Evolutionary conservation across 306 rosid species (phyloP).

Genomic region (Lotus japonicus): DNA sequence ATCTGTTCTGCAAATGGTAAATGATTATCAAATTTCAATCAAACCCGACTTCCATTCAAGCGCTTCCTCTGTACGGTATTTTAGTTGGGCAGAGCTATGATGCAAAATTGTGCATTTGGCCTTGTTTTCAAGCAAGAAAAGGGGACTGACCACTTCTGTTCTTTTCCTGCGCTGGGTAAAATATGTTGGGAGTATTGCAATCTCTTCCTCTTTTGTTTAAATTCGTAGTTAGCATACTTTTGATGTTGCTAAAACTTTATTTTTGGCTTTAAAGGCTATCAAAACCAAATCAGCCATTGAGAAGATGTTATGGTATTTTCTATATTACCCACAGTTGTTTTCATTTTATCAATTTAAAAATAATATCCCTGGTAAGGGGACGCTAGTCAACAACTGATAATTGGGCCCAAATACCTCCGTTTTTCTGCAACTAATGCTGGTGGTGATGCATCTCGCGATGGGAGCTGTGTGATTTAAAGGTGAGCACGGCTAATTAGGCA

Average conservation of each 20-base stretch:
- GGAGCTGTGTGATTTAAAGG: slow-evolving; percentile 93
- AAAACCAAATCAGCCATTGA: slow-evolving; percentile 58
- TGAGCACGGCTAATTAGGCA: slow-evolving; percentile 99
- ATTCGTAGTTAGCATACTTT: slow-evolving; percentile 42
- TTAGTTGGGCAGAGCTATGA: slow-evolving; percentile 65
- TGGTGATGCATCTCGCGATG: slow-evolving; percentile 94
- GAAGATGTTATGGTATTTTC: slow-evolving; percentile 73
- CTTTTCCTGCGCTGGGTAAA: slow-evolving; percentile 82
- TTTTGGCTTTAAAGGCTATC: slow-evolving; percentile 63
- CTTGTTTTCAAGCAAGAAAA: slow-evolving; percentile 67
- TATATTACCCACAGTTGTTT: slow-evolving; percentile 42
- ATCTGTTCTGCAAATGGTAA: slow-evolving; percentile 34
- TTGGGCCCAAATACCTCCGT: slow-evolving; percentile 81
- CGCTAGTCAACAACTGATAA: slow-evolving; percentile 72
- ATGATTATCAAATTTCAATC: slow-evolving; percentile 33
- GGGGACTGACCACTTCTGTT: slow-evolving; percentile 74
- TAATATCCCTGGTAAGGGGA: slow-evolving; percentile 99
- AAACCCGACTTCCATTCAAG: slow-evolving; percentile 42
- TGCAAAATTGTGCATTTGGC: slow-evolving; percentile 48
- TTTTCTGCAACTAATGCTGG: slow-evolving; percentile 94
- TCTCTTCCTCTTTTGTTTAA: slow-evolving; percentile 58
- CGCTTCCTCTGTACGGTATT: slow-evolving; percentile 51
- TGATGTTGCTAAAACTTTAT: slow-evolving; percentile 63
- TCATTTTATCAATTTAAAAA: slow-evolving; percentile 32
- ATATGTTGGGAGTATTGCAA: slow-evolving; percentile 67